phyloP scores from a whole-genome alignment of 2,329 filamentous ascomycete genomes.

The Acrocalymma vagum region DNA sequence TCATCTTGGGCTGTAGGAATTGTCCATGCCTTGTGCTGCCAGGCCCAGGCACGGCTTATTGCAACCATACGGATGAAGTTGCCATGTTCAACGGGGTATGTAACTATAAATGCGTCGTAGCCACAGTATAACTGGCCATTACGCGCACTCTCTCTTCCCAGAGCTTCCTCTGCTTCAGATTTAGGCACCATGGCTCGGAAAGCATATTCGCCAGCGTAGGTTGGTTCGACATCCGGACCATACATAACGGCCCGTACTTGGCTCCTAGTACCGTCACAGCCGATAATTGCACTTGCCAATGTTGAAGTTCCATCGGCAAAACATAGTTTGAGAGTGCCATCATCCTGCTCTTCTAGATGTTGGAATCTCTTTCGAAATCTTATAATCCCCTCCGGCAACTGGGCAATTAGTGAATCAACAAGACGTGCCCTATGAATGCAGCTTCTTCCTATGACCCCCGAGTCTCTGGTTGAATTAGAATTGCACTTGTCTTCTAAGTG shows the following conservation, averaged over 20 bases:
- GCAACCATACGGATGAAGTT: constrained; percentile 60
- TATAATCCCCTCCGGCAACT: constrained; percentile 25
- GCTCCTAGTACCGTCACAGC: constrained; percentile 71
- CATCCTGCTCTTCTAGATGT: constrained; percentile 16
- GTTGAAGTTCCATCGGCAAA: constrained; percentile 56
- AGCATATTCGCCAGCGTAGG: constrained; percentile 65
- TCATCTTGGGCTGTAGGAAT: constrained; percentile 25
- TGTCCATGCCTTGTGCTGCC: constrained; percentile 24
- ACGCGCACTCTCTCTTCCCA: constrained; percentile 58
- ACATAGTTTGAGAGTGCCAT: constrained; percentile 25
- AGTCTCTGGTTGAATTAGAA: constrained; percentile 5
- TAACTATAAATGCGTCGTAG: constrained; percentile 64
- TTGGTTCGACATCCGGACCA: constrained; percentile 54
- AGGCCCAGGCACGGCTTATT: constrained; percentile 13
- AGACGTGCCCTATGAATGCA: constrained; percentile 34
- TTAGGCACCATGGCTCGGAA: constrained; percentile 70
- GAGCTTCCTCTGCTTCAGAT: constrained; percentile 53
- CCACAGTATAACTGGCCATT: constrained; percentile 67
- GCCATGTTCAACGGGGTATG: constrained; percentile 66
- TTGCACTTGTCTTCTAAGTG: constrained; percentile 20
- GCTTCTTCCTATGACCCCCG: constrained; percentile 22
- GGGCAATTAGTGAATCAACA: constrained; percentile 26
- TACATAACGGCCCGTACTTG: constrained; percentile 61
- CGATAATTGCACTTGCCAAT: constrained; percentile 59
- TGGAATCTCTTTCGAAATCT: constrained; percentile 30